Conservation (phyloP, 768 basidiomycete genomes). For the Pleurotus tuber-regium region DNA sequence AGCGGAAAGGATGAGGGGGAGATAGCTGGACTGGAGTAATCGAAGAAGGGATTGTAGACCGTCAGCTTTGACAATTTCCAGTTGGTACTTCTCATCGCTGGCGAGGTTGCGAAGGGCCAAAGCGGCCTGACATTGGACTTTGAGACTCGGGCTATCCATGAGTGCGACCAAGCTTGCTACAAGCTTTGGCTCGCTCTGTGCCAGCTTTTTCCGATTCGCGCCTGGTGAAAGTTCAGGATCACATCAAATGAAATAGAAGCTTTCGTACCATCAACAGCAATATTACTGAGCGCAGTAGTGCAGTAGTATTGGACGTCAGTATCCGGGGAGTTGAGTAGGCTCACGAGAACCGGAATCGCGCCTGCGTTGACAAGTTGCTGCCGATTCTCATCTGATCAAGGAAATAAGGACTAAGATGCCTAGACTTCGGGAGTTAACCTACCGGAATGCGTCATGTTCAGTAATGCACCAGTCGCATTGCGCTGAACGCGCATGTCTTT, state of each 20-base stretch:
- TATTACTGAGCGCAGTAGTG: conserved; percentile 97
- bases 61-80: conserved; percentile 96
- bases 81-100: conserved; percentile 97
- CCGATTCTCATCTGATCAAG: conserved; percentile 85
- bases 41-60: conserved; percentile 91
- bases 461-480: conserved; percentile 94
- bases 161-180: conserved; percentile 90
- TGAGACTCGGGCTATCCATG: conserved; percentile 97
- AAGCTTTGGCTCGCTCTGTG: conserved; percentile 90
- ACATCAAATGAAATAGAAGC: not conserved
- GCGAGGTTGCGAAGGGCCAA: conserved; percentile 95
- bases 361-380: conserved; percentile 98
- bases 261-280: conserved; percentile 85
- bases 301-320: conserved; percentile 99
- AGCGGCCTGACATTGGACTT: conserved; percentile 98
- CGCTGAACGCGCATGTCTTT: conserved; percentile 99
- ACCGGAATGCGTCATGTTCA: conserved; percentile 99
- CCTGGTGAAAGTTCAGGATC: conserved; percentile 35
- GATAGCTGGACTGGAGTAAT: conserved; percentile 93
- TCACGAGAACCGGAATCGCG: conserved; percentile 95
- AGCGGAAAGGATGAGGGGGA: conserved; percentile 95
- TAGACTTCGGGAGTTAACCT: conserved; percentile 18
- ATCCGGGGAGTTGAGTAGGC: conserved; percentile 90
- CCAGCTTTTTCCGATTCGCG: conserved; percentile 89
- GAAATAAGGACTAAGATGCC: conserved; percentile 6